Evolutionary conservation across 1,139 yeast species (phyloP).

Genomic region (Yamadazyma triangularis): DNA sequence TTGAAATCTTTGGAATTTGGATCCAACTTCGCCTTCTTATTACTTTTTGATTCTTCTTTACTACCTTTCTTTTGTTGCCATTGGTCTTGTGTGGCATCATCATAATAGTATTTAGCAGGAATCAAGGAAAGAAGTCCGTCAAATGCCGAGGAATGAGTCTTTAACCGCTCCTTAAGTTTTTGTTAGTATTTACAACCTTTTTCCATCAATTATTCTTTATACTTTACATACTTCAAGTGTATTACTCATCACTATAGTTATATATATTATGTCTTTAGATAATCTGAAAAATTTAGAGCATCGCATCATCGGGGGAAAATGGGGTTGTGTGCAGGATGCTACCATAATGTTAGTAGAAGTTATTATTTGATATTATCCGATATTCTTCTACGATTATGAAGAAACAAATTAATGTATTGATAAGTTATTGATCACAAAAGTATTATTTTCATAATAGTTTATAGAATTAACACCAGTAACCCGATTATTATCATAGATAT

Average conservation of each 20-base stretch:
- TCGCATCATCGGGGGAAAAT: too few species aligned
- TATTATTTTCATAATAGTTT: too few species aligned
- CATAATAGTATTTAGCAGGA: slow-evolving; percentile 90
- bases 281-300: too few species aligned
- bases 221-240: slow-evolving; percentile 46
- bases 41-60: slow-evolving; percentile 58
- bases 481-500: too few species aligned
- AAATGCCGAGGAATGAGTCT: slow-evolving; percentile 82
- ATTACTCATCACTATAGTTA: slow-evolving; percentile 39
- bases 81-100: slow-evolving; percentile 75
- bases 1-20: slow-evolving; percentile 50
- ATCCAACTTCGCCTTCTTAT: slow-evolving; percentile 69
- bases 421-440: too few species aligned
- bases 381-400: too few species aligned
- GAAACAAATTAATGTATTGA: too few species aligned
- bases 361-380: too few species aligned
- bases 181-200: slow-evolving; percentile 17
- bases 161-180: slow-evolving; percentile 66
- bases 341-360: too few species aligned
- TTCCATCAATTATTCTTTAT: neutral
- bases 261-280: too few species aligned
- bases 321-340: too few species aligned
- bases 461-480: too few species aligned
- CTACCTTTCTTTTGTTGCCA: slow-evolving; percentile 83
- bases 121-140: slow-evolving; percentile 86